Evolutionary conservation across 2,329 filamentous ascomycete genomes (phyloP), one percentile per base, ranked within the genome.

Genomic region (Cladosporium austrohemisphaericum): DNA sequence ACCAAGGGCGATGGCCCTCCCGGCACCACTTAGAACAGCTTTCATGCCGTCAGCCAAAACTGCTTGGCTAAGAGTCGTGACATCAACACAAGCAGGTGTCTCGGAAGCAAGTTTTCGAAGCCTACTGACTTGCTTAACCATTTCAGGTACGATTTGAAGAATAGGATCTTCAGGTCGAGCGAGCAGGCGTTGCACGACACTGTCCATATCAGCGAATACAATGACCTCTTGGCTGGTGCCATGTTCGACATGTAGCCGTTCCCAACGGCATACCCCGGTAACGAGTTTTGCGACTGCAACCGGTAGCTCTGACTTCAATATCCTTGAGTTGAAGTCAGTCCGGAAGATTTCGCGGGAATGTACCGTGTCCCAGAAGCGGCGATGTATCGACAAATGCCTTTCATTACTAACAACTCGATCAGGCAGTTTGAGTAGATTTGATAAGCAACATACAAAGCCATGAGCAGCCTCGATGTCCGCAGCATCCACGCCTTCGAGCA

Each of bases 1-100:
- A 9, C 71, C 73, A 1, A 76, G 60, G 7, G 72, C 73, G 33
- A 76, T 65, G 1, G 68, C 69, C 54, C 70, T 65, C 8, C 71
- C 73, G 8, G 67, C 69, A 29, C 68, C 71, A 22, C 67, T 62
- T 11, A 67, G 50, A 0, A 66, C 66, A 44, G 66, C 69, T 50
- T 71, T 73, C 3, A 66, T 64, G 7, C 63, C 59, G 51, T 72
- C 68, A 19, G 46, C 40, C 3, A 43, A 25, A 3, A 64, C 55
- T 41, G 54, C 53, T 18, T 53, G 51, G 23, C 36, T 29, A 3
- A 65, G 50, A 8, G 16, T 40, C 9, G 55, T 37, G 1, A 51
- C 47, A 10, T 47, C 57, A 16, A 65, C 52, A 35, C 56, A 61
- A 4, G 37, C 54, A 18, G 62, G 52, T n/a, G 55, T 41, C 26